Conservation (phyloP, 1,284 basidiomycete species). For the Cryptococcus sp. region DNA sequence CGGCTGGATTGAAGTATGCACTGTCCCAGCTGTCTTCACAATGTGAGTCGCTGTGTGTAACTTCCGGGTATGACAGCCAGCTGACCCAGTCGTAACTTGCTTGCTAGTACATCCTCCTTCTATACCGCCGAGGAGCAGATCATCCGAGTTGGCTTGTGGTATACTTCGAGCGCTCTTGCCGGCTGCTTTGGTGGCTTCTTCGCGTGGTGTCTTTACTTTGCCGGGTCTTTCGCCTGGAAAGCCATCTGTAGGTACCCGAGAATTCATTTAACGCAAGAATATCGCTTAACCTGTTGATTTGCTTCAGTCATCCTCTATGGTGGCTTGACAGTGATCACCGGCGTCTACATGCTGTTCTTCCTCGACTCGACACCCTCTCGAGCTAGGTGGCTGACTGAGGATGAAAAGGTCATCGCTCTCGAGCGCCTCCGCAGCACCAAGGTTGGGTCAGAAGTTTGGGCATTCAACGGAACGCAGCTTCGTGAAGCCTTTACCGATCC, state of each 20-base stretch:
- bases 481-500: constrained; percentile 20
- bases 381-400: constrained; percentile 26
- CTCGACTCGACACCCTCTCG: constrained; percentile 1
- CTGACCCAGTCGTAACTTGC: not conserved
- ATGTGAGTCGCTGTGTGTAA: constrained; percentile 4
- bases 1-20: constrained; percentile 15
- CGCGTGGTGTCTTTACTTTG: constrained; percentile 10
- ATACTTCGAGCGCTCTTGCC: constrained; percentile 5
- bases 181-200: constrained; percentile 11
- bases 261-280: not conserved
- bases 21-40: constrained; percentile 13
- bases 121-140: constrained; percentile 12
- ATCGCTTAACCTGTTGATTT: not conserved
- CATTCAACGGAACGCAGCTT: constrained; percentile 19
- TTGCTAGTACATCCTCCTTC: constrained; percentile 3
- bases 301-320: constrained; percentile 11
- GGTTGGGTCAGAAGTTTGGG: constrained; percentile 11
- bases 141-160: constrained; percentile 12
- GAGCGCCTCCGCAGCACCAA: constrained; percentile 13
- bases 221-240: constrained; percentile 6
- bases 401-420: constrained; percentile 30
- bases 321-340: constrained; percentile 9
- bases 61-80: not conserved
- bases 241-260: constrained; percentile 1
- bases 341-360: constrained; percentile 8